Evolutionary conservation across 1,139 yeast species (phyloP).

Genomic region (Kodamaea suecica): DNA sequence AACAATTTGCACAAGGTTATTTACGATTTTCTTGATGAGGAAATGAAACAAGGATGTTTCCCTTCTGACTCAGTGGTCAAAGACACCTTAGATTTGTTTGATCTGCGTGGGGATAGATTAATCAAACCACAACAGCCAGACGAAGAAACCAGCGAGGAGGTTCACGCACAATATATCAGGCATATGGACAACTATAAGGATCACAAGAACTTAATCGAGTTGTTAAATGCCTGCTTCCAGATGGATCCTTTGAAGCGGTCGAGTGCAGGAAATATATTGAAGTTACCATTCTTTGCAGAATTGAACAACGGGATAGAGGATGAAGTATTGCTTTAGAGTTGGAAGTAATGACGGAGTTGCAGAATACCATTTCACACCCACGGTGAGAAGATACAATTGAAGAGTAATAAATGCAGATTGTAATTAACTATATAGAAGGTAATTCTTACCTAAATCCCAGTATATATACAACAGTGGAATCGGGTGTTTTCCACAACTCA

Average conservation of each 20-base stretch:
- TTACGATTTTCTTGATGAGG: slow-evolving; percentile 30
- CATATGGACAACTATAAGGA: slow-evolving; percentile 33
- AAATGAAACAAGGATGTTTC: slow-evolving; percentile 33
- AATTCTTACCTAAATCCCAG: no score
- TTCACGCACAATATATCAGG: slow-evolving; percentile 16
- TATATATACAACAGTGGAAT: no score
- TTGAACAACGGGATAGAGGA: slow-evolving; percentile 33
- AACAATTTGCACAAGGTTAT: slow-evolving; percentile 33
- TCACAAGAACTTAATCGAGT: slow-evolving; percentile 47
- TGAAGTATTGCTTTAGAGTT: slow-evolving; percentile 25
- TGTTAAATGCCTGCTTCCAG: slow-evolving; percentile 52
- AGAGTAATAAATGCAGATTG: background rate
- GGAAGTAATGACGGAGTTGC: slow-evolving; percentile 15
- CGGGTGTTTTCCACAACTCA: no score
- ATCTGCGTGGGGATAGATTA: slow-evolving; percentile 24
- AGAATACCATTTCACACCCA: background rate
- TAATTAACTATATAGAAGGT: no score
- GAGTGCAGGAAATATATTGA: slow-evolving; percentile 54
- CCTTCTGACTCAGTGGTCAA: slow-evolving; percentile 39
- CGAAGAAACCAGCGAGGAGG: slow-evolving; percentile 7
- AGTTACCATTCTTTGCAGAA: slow-evolving; percentile 53
- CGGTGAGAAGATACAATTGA: no score
- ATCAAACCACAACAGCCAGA: slow-evolving; percentile 19
- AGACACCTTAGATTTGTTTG: slow-evolving; percentile 36
- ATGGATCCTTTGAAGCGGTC: slow-evolving; percentile 56